Conservation (phyloP, 805 yeast species). For the Kregervanrija pseudodelftensis region DNA sequence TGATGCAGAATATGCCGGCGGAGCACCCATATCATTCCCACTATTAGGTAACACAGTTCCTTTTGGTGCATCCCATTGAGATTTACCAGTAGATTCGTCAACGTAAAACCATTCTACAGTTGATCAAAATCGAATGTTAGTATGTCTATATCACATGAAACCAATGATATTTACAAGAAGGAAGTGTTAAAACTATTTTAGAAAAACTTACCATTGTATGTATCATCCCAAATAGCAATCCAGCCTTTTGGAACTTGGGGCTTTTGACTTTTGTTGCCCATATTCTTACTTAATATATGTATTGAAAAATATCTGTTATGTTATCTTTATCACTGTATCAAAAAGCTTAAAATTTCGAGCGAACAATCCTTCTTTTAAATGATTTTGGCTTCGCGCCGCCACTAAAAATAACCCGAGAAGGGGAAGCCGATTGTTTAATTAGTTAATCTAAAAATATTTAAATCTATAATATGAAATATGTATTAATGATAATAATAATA, state of each 20-base stretch:
- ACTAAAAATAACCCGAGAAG: too few relatives aligned
- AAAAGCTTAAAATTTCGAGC: too few relatives aligned
- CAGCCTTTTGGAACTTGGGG: conserved; percentile 39
- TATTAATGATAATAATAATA: too few relatives aligned
- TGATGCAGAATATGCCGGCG: conserved; percentile 29
- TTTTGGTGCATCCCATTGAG: conserved; percentile 87
- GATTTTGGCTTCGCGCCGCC: too few relatives aligned
- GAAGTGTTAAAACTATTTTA: background rate
- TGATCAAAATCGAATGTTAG: background rate
- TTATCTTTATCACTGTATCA: too few relatives aligned
- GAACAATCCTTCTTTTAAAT: too few relatives aligned
- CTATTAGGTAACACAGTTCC: conserved; percentile 40
- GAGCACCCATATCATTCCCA: conserved; percentile 16
- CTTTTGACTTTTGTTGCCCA: conserved; percentile 20
- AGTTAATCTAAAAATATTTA: too few relatives aligned
- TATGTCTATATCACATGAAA: background rate
- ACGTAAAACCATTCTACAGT: conserved; percentile 63
- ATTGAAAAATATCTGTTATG: too few relatives aligned
- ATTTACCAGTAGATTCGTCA: conserved; percentile 57
- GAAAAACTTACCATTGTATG: conserved; percentile 36
- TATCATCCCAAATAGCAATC: conserved; percentile 66
- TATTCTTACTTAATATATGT: conserved; percentile 1
- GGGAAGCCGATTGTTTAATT: too few relatives aligned
- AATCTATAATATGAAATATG: too few relatives aligned
- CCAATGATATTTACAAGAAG: background rate